Evolutionary conservation across 73 alveolate genomes (phyloP), one percentile per base, ranked within the genome.

Genomic region (Blepharisma japonicum): DNA sequence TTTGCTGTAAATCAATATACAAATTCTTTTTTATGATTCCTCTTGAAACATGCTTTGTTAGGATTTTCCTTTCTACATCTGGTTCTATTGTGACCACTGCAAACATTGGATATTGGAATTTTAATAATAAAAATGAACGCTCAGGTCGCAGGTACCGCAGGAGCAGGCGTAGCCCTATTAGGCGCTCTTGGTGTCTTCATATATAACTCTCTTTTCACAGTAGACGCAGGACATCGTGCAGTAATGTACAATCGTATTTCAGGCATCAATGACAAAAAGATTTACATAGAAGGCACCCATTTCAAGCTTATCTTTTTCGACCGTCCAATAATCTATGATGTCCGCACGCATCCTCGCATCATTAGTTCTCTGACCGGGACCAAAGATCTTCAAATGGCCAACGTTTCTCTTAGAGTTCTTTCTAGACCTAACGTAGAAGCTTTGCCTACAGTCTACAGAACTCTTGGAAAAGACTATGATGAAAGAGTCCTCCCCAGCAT

Each of bases 401-500:
- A 91, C 78, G 80, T 95, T 61, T 78, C 98, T 32, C 72, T 93
- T 80, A 87, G 99, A 89, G 97, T 94, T 49, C 92, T 95, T 74
- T 94, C 85, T 86, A 91, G 97, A 83, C 99, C 99, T 8, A 93
- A 91, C 68, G 71, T 79, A 6, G 79, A 86, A n/a, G 83, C 76
- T 66, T 94, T 95, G 25, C 96, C 98, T 6, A 87, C 81, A 1
- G 78, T 95, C 71, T 95, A 95, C 87, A 76, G 96, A 83, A 90
- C 79, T 68, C 74, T 95, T 0, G 99, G 99, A 6, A 68, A 79
- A 55, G 98, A 95, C 90, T 93, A 91, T 84, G 99, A 95, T 71
- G 92, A 91, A 84, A 93, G 96, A 82, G 98, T 95, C 66, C 87
- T 95, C 71, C 99, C 98, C 6, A 93, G 98, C 14, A 89, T 95